Evolutionary conservation across 1,284 basidiomycete genomes (phyloP), one percentile per base, ranked within the genome.

Genomic region (Rhizoctonia solani): DNA sequence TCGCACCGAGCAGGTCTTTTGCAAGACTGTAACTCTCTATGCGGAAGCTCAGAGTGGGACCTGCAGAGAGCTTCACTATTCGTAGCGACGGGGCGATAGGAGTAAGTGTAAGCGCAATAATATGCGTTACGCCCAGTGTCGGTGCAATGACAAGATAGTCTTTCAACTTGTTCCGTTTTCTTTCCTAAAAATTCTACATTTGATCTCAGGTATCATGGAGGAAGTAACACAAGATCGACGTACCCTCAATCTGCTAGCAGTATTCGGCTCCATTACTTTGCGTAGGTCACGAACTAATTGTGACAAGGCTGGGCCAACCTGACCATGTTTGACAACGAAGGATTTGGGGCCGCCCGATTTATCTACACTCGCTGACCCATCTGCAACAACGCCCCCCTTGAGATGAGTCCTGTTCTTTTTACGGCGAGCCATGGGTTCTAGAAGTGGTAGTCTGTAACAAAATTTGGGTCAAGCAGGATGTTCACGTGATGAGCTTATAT

Each of bases 191-290:
- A 27, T 14, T 46, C 37, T 42, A 44, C 46, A 63, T 19, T 39
- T 37, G 46, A 34, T 25, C 32, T 63, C n/a, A 61, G 39, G 46
- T 53, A 46, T n/a, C 49, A 55, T 21, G 29, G 54, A 50, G 23
- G 11, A 34, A n/a, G 42, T 19, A 5, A 56, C 8, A 30, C 50
- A 29, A 54, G 50, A 13, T 4, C 30, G 21, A 42, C 86, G 71
- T 72, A 95, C 93, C 79, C 81, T 87, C 19, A 99, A 83, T 55
- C 95, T 84, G 69, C 88, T 89, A 4, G 96, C 97, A 21, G 97
- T 99, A 77, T 98, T 95, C 69, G 97, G 97, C 78, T 99, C 97
- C 92, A 99, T 94, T 70, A 97, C 89, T 77, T 92, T 92, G 73
- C 97, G 83, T 74, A 98, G 81, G 78, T 99, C 97, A 59, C 90